Evolutionary conservation across 345 rosid species (phyloP).

Genomic region (Balakata baccata): DNA sequence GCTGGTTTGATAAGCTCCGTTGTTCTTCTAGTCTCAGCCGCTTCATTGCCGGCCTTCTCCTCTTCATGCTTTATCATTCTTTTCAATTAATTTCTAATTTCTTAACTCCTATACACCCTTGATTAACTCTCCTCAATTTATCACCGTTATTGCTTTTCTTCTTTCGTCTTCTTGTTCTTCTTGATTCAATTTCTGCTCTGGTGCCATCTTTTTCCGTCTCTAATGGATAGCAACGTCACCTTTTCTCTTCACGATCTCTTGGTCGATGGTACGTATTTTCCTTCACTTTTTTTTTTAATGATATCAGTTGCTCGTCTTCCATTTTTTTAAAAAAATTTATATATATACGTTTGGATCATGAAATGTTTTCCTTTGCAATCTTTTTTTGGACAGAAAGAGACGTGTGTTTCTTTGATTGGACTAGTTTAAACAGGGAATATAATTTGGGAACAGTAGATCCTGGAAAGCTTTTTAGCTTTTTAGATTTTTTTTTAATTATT

Average conservation of each 20-base stretch:
- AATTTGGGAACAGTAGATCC: not conserved
- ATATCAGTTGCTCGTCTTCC: not conserved
- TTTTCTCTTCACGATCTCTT: conserved; percentile 18
- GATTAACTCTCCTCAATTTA: conserved; percentile 4
- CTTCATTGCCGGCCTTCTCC: conserved; percentile 53
- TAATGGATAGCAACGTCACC: conserved; percentile 41
- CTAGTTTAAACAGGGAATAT: not conserved
- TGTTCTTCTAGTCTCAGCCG: conserved; percentile 54
- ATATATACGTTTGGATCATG: not conserved
- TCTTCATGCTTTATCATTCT: conserved; percentile 48
- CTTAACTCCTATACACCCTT: conserved; percentile 53
- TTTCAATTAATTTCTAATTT: conserved; percentile 57
- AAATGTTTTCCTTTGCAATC: not conserved
- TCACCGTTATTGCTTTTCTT: not conserved
- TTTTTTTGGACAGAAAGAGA: not conserved
- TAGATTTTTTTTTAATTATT: not conserved
- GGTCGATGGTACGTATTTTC: conserved; percentile 27
- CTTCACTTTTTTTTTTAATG: too few species aligned
- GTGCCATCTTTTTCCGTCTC: not conserved
- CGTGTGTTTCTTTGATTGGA: not conserved
- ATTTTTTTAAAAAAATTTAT: too few species aligned
- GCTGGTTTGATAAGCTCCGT: conserved; percentile 29
- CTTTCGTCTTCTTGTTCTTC: not conserved
- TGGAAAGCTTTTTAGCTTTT: not conserved
- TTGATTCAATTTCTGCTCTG: not conserved